Base-by-base conservation (phyloP, 2,329 filamentous ascomycete genomes). In the Colletotrichum tabaci region DNA sequence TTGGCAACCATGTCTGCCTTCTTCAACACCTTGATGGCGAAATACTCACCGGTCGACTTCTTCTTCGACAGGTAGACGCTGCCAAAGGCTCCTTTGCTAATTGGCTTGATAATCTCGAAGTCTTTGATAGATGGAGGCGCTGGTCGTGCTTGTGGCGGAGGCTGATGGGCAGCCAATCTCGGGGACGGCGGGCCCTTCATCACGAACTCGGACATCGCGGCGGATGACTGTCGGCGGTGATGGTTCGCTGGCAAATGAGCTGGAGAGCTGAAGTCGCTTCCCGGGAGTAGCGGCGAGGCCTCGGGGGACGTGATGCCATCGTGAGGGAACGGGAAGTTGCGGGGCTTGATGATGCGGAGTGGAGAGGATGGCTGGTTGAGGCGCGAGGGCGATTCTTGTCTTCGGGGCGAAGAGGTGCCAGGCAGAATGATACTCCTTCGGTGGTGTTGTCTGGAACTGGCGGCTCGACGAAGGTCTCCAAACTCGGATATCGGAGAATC, bases 1-100 rank as follows among this genome's bases (percentile, higher is more conserved):
- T 99, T 99, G 73, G 96, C 96, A 74, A 99, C 94, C 96, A 99
- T 99, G 85, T 99, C 96, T n/a, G 96, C 95, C 83, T 99, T 99
- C 80, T 98, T 98, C 71, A 99, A 83, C 1, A 98, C 96, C 80
- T 99, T 99, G 84, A 99, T 98, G 12, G 96, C 96, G 80, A 96
- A 99, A 81, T 99, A 99, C 78, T 99, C 96, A 56, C 95, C 96
- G 0, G 97, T 99, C 0, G 94, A 96, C 82, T 98, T 98, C 87
- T 99, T 99, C 84, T 98, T 99, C 0, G 96, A 96, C 42, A 99
- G 84, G 79, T 99, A 99, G 9, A 99, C 96, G 80, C 96, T 98
- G 6, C 96, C 96, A 81, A 99, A 99, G 4, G 96, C 96, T 61
- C 96, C 96, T 83, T 98, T 98, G 83, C 96, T 99, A 82, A 99